Percentiles rank a stretch among this genome's conserved stretches.
Conservation (phyloP, 1,284 basidiomycete genomes). For the Puccinia hordei region DNA sequence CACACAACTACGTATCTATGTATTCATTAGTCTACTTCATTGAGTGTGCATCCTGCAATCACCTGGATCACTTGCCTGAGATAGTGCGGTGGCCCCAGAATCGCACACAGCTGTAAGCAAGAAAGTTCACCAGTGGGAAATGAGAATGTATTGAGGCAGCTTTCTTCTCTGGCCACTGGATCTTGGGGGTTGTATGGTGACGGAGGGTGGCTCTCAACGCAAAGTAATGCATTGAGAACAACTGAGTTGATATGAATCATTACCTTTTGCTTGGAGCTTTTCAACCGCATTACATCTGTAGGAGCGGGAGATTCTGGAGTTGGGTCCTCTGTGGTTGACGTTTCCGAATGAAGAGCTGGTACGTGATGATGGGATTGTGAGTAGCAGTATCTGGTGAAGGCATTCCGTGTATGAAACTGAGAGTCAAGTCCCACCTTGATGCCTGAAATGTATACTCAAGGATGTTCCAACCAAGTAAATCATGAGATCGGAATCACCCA, state of each 20-base stretch:
- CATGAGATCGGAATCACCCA: constrained; percentile 5
- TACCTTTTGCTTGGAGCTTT: no score
- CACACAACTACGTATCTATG: no score
- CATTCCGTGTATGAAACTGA: constrained; percentile 3
- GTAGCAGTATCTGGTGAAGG: constrained; percentile 3
- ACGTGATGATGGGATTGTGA: background rate
- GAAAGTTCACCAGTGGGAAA: constrained; percentile 82
- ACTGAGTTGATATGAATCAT: no score
- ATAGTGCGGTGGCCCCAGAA: constrained; percentile 5
- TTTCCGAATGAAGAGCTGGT: constrained; percentile 2
- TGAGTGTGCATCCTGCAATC: constrained; percentile 8
- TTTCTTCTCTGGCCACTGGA: constrained; percentile 54
- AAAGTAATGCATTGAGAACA: no score
- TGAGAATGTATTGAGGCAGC: constrained; percentile 71
- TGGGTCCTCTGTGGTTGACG: no score
- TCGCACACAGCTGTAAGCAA: constrained; percentile 65
- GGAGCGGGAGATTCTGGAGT: no score
- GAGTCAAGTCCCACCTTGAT: constrained; percentile 6
- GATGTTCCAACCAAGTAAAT: constrained; percentile 9
- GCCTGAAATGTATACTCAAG: constrained; percentile 2
- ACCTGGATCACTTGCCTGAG: constrained; percentile 8
- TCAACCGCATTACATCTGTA: no score
- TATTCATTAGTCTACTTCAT: constrained; percentile 5
- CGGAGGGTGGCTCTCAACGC: constrained; percentile 7
- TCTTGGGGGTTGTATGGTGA: constrained; percentile 54